Conservation (phyloP, 2,329 filamentous ascomycete species). For the Fusarium nurragi region DNA sequence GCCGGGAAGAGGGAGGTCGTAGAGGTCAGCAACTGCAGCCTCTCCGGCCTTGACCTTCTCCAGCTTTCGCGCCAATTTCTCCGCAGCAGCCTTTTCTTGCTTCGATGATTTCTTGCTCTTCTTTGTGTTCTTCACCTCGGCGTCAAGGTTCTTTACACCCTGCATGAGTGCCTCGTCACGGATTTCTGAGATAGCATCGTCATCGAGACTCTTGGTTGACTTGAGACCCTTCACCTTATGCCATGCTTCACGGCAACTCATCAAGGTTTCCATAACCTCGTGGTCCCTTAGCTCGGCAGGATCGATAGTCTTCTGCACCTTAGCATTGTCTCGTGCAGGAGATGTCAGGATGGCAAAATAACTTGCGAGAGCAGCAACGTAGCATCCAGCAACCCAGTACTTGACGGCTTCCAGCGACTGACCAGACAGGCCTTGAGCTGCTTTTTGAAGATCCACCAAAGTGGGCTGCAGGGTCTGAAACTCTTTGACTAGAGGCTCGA, state of each 20-base stretch:
- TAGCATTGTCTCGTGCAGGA: slow-evolving; percentile 68
- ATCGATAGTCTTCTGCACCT: slow-evolving; percentile 68
- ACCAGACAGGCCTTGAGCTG: slow-evolving; percentile 62
- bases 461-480: slow-evolving; percentile 76
- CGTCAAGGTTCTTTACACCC: slow-evolving; percentile 30
- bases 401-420: slow-evolving; percentile 73
- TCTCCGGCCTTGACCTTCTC: slow-evolving; percentile 70
- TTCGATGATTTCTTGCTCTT: slow-evolving; percentile 46
- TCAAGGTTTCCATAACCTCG: slow-evolving; percentile 85
- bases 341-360: slow-evolving; percentile 96
- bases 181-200: slow-evolving; percentile 40
- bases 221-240: slow-evolving; percentile 74
- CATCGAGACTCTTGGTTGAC: slow-evolving; percentile 53
- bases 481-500: slow-evolving; percentile 85
- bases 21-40: slow-evolving; percentile 75
- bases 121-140: slow-evolving; percentile 43
- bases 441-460: slow-evolving; percentile 66
- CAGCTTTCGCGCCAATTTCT: slow-evolving; percentile 55
- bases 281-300: slow-evolving; percentile 88
- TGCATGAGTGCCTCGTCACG: slow-evolving; percentile 42
- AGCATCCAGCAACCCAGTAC: slow-evolving; percentile 83
- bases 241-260: slow-evolving; percentile 86
- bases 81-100: slow-evolving; percentile 50
- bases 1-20: slow-evolving; percentile 64
- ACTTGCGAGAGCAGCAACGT: slow-evolving; percentile 86